A percentile compares a stretch with the other conserved stretches of the same genome.
These are phyloP conservation scores for Penicillium crystallinum DNA, from an alignment of 495 filamentous ascomycete genomes.

Conservation along the genomic window DNA sequence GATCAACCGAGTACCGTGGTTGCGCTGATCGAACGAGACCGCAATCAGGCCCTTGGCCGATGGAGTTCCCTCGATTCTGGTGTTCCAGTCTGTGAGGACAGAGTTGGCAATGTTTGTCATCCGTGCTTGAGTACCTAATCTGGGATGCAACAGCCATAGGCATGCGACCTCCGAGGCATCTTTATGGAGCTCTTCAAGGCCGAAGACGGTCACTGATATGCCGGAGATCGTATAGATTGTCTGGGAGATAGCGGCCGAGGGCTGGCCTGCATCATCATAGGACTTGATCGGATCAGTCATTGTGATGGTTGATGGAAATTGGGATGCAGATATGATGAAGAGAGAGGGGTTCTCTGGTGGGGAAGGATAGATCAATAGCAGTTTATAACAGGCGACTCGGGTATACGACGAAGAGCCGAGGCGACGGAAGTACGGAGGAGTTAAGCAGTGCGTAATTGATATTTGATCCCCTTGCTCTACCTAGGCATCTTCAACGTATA, in stretches of 20 bases:
- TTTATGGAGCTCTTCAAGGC: conserved; percentile 63
- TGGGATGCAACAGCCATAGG: conserved; percentile 84
- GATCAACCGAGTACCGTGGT: conserved; percentile 74
- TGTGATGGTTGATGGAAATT: not conserved
- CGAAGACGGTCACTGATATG: conserved; percentile 70
- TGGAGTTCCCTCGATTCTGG: conserved; percentile 18
- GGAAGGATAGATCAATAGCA: not conserved
- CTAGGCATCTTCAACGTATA: no score
- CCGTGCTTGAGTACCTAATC: conserved; percentile 58
- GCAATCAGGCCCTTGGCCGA: conserved; percentile 58
- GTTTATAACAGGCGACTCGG: conserved; percentile 11
- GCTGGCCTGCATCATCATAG: conserved; percentile 19
- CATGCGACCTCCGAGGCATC: conserved; percentile 53
- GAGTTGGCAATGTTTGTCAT: conserved; percentile 60
- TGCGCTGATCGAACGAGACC: conserved; percentile 81
- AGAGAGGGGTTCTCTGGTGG: not conserved
- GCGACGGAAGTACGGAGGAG: not conserved
- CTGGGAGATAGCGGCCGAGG: conserved; percentile 50
- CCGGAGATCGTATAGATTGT: conserved; percentile 65
- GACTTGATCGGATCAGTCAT: conserved; percentile 39
- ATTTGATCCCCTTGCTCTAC: no score
- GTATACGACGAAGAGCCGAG: conserved; percentile 20
- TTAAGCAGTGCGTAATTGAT: no score
- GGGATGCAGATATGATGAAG: not conserved
- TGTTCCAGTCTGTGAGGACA: conserved; percentile 57